A percentile compares a stretch with the other conserved stretches of the same genome.
Conservation (phyloP, 2,329 filamentous ascomycete species). For the Arthroderma uncinatum region DNA sequence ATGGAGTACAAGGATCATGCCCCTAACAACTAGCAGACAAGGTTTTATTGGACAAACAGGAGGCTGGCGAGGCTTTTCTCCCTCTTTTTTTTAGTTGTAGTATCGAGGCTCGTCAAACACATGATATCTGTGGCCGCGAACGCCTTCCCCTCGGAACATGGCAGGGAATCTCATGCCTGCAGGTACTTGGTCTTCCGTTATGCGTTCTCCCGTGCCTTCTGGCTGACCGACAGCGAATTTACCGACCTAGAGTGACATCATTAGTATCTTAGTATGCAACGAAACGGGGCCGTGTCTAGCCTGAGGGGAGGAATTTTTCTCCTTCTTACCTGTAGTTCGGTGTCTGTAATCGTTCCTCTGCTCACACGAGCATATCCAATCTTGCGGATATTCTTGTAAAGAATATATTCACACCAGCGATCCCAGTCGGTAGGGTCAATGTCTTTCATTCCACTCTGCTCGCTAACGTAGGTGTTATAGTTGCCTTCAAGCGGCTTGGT, state of each 20-base stretch:
- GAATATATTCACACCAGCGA: constrained; percentile 96
- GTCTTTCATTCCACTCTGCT: constrained; percentile 82
- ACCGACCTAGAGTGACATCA: constrained; percentile 46
- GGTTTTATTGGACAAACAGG: not conserved
- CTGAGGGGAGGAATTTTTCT: not conserved
- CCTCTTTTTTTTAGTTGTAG: constrained; percentile 27
- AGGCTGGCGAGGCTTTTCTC: not conserved
- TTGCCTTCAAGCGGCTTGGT: constrained; percentile 84
- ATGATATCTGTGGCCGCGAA: constrained; percentile 83
- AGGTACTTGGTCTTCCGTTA: constrained; percentile 63
- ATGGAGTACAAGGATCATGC: not conserved
- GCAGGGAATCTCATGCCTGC: constrained; percentile 71
- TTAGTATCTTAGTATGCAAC: constrained; percentile 10
- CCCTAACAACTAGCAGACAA: not conserved
- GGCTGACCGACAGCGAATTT: constrained; percentile 79
- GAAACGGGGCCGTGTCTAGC: too few relatives aligned
- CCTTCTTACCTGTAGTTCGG: constrained; percentile 67
- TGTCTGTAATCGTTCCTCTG: constrained; percentile 87
- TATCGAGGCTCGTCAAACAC: constrained; percentile 90
- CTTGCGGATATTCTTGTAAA: constrained; percentile 79
- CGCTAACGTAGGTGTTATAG: constrained; percentile 89
- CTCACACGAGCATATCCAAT: constrained; percentile 84
- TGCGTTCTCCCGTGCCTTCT: constrained; percentile 52
- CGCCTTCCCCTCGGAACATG: constrained; percentile 73
- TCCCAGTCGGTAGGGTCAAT: constrained; percentile 92